phyloP scores from a whole-genome alignment of 108 stramenopile species.

The Cyclotella sp. region DNA sequence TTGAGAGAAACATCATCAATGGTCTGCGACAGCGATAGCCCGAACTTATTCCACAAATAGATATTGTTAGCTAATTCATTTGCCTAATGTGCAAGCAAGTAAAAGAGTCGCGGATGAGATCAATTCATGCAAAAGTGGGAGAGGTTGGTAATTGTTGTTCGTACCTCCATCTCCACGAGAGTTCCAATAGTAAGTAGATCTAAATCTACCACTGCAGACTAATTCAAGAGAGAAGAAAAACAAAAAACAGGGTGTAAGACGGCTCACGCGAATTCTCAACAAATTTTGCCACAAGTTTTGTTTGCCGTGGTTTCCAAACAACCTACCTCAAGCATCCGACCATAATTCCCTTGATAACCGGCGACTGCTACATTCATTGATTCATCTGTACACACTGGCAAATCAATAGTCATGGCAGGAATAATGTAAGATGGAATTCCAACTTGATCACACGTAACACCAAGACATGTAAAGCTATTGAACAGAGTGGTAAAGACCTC shows the following conservation, averaged over 20 bases:
- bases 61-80: conserved; percentile 11
- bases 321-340: conserved; percentile 17
- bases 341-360: conserved; percentile 21
- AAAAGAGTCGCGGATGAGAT: background rate
- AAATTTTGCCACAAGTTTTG: background rate
- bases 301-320: background rate
- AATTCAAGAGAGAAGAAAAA: background rate
- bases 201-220: conserved; percentile 74
- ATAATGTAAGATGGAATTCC: conserved; percentile 6
- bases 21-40: conserved; percentile 16
- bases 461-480: conserved; percentile 39
- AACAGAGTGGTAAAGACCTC: conserved; percentile 9
- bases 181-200: conserved; percentile 72
- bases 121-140: background rate
- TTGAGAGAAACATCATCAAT: conserved; percentile 20
- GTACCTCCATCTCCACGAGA: conserved; percentile 75
- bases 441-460: conserved; percentile 33
- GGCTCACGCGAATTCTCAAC: background rate
- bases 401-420: background rate
- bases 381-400: conserved; percentile 24
- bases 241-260: conserved; percentile 11
- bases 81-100: background rate
- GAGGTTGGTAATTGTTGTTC: background rate
- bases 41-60: conserved; percentile 17
- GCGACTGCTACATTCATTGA: background rate